phyloP scores from a whole-genome alignment of 2,329 filamentous ascomycete species.

The Ascochyta rabiei region DNA sequence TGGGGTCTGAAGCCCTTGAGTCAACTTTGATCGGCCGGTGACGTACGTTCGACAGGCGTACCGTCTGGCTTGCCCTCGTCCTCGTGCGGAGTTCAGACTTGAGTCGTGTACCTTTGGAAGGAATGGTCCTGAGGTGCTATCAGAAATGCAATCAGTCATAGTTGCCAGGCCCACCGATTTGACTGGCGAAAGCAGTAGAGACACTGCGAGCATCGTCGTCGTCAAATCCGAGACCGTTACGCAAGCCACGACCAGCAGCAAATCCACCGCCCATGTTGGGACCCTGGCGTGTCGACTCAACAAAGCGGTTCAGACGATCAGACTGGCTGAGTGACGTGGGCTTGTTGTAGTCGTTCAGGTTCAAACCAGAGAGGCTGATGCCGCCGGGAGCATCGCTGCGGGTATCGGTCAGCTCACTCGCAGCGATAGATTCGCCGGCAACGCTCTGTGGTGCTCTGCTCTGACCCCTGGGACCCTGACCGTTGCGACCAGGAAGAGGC shows the following conservation, averaged over 20 bases:
- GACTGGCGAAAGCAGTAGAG: constrained; percentile 95
- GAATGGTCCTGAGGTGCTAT: constrained; percentile 9
- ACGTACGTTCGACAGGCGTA: background rate
- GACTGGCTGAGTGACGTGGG: constrained; percentile 77
- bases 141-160: constrained; percentile 58
- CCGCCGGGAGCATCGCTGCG: constrained; percentile 81
- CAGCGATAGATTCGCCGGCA: constrained; percentile 89
- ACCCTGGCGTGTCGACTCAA: constrained; percentile 79
- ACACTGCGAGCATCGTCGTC: constrained; percentile 97
- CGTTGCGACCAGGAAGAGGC: constrained; percentile 79
- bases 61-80: constrained; percentile 1
- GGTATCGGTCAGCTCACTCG: constrained; percentile 86
- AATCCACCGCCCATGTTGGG: constrained; percentile 48
- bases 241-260: constrained; percentile 51
- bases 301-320: constrained; percentile 91
- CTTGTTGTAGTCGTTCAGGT: constrained; percentile 73
- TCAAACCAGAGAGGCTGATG: constrained; percentile 85
- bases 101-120: constrained; percentile 1
- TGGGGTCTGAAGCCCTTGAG: constrained; percentile 1
- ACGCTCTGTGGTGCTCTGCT: constrained; percentile 72
- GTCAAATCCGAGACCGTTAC: constrained; percentile 55
- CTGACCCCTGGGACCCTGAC: constrained; percentile 68
- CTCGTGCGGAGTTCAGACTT: background rate
- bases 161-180: constrained; percentile 74
- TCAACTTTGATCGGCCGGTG: background rate